These are phyloP conservation scores for Fraxinus americana DNA, from an alignment of 257 asterid species.

Conservation along the genomic window DNA sequence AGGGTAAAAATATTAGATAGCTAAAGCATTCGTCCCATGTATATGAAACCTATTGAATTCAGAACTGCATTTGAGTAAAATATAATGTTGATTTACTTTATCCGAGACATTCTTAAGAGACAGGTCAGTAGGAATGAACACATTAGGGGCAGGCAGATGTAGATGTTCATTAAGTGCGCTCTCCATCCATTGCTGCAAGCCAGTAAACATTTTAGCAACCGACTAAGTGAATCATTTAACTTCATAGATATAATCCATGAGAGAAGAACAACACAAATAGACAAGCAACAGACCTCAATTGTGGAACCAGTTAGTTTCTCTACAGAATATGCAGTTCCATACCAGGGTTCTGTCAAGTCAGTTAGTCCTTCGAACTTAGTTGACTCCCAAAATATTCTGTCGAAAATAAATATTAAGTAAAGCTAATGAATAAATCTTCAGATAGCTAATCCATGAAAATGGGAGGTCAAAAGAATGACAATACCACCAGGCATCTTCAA, in stretches of 20 bases:
- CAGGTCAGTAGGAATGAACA: constrained; percentile 91
- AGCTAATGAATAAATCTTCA: constrained; percentile 21
- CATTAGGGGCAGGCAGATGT: constrained; percentile 76
- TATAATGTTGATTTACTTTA: constrained; percentile 46
- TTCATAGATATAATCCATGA: constrained; percentile 9
- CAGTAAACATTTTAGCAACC: constrained; percentile 25
- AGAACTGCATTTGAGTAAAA: constrained; percentile 17
- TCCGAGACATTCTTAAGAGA: constrained; percentile 67
- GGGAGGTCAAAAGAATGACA: not conserved
- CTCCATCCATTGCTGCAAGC: constrained; percentile 75
- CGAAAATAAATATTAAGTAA: constrained; percentile 17
- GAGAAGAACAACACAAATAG: constrained; percentile 17
- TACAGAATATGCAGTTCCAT: constrained; percentile 80
- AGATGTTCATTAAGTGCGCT: constrained; percentile 64
- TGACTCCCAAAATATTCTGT: constrained; percentile 96
- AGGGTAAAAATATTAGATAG: constrained; percentile 36
- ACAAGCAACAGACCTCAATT: constrained; percentile 67
- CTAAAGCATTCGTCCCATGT: constrained; percentile 18
- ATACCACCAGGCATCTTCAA: constrained; percentile 15
- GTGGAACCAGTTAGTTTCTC: constrained; percentile 61
- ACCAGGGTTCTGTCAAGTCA: constrained; percentile 81
- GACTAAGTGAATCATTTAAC: constrained; percentile 9
- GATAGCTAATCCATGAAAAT: constrained; percentile 9
- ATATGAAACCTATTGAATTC: constrained; percentile 19
- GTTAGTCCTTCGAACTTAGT: constrained; percentile 78